Base-by-base conservation (phyloP, 1,284 basidiomycete genomes). In the Marasmius fiardii region DNA sequence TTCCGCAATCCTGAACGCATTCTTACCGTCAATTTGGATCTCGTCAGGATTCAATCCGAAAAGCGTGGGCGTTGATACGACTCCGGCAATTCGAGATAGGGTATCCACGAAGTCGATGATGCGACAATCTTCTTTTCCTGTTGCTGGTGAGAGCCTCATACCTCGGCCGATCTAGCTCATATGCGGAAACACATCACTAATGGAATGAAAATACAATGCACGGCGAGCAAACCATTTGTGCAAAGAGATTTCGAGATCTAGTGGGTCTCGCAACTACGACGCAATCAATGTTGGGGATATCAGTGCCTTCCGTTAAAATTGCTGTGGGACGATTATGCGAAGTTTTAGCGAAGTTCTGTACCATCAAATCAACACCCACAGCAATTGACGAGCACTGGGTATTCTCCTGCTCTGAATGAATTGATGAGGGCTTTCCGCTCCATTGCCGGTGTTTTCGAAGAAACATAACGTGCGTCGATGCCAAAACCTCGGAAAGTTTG, bases 101-200 rank as follows among this genome's bases (percentile, higher is more conserved):
- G 83, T 92, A 61, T 95, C 95, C 5, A 96, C 93, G 58, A 98
- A 88, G 68, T 99, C 95, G 58, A 99, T 88, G 49, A 98, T 85
- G 21, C 85, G 83, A 68, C 96, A 98, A 66, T 98, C 86, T 35
- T 69, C 64, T 71, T 99, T 99, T 45, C 85, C 89, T 0, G 92
- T 95, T 4, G 70, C 70, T 1, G 92, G 90, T 0, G 91, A 94
- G 24, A 92, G 77, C 55, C 96, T 80, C 79, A 98, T 88, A 7
- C 96, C 95, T 52, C 96, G 82, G 0, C 95, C 96, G 61, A 98
- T 93, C 92, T 94, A 58, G 45, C 18, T 52, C 31, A 43, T 54
- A 20, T 49, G 51, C 39, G 33, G 51, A 5, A 43, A 20, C 37
- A 14, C 23, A 31, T 4, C 4, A 16, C 14, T 1, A 21, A 35